Conservation (phyloP, 23 red algal genomes). For the Cyanidioschyzon merolae region DNA sequence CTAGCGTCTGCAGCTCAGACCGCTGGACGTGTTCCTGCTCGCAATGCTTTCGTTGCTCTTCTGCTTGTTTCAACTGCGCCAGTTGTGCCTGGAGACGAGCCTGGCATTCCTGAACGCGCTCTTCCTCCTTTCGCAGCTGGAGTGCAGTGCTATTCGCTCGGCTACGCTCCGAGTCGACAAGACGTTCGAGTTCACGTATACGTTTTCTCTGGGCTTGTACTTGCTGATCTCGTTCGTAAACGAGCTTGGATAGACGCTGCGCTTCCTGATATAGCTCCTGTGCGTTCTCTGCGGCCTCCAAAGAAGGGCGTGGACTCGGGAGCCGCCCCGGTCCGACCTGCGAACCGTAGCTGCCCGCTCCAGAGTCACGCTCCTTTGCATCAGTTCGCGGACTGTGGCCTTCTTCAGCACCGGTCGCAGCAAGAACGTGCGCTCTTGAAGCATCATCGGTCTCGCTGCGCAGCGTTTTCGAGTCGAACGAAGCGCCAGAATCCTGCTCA, state of each 20-base stretch:
- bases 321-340: not conserved
- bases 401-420: no score
- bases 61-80: conserved; percentile 24
- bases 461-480: no score
- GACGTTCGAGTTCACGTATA: conserved; percentile 26
- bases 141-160: conserved; percentile 28
- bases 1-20: conserved; percentile 39
- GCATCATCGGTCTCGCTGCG: no score
- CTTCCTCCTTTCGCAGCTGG: conserved; percentile 26
- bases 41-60: conserved; percentile 27
- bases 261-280: conserved; percentile 51
- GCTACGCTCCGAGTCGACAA: conserved; percentile 34
- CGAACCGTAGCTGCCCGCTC: not conserved
- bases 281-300: conserved; percentile 36
- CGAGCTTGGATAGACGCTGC: conserved; percentile 44
- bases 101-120: conserved; percentile 41
- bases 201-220: conserved; percentile 16
- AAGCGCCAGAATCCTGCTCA: no score
- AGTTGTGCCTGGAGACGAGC: conserved; percentile 26
- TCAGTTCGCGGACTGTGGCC: no score
- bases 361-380: not conserved
- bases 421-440: no score
- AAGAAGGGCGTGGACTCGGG: not conserved
- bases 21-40: conserved; percentile 31
- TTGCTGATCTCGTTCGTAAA: conserved; percentile 58